Conservation (phyloP, 1,139 yeast genomes). For the Debaryomycetaceae sp. region DNA sequence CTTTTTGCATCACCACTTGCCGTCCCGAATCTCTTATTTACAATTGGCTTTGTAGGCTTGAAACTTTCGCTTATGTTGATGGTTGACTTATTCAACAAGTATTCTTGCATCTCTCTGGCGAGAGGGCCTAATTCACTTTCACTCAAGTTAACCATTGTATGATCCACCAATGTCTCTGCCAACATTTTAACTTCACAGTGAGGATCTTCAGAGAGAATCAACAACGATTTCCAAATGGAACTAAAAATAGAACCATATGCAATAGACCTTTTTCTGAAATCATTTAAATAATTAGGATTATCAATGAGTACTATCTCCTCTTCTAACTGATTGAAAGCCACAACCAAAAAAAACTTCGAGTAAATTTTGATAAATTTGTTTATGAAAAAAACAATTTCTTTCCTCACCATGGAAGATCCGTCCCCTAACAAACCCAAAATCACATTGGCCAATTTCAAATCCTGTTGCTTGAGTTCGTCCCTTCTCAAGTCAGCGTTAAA, state of each 20-base stretch:
- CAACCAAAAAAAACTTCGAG: conserved; percentile 72
- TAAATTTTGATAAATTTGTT: conserved; percentile 72
- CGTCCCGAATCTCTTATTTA: conserved; percentile 22
- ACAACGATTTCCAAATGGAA: conserved; percentile 81
- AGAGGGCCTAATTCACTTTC: conserved; percentile 65
- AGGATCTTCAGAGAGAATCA: conserved; percentile 85
- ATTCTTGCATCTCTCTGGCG: conserved; percentile 63
- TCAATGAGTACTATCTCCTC: conserved; percentile 74
- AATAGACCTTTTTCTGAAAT: conserved; percentile 59
- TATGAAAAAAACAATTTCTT: conserved; percentile 76
- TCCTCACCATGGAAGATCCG: conserved; percentile 85
- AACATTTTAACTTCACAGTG: conserved; percentile 73
- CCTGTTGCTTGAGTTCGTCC: conserved; percentile 54
- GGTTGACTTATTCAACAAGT: conserved; percentile 51
- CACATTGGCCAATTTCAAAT: conserved; percentile 48
- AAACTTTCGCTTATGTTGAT: conserved; percentile 41
- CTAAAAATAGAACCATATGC: conserved; percentile 87
- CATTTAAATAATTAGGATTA: conserved; percentile 55
- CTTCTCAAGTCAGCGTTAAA: conserved; percentile 22
- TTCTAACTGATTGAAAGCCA: conserved; percentile 82
- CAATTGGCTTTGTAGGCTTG: conserved; percentile 32
- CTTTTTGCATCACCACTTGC: conserved; percentile 18
- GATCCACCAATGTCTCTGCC: conserved; percentile 76
- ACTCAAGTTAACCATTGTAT: conserved; percentile 61
- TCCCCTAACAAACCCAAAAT: conserved; percentile 60